Conservation (phyloP, 2,329 filamentous ascomycete genomes). For the Trichocomaceae sp. region DNA sequence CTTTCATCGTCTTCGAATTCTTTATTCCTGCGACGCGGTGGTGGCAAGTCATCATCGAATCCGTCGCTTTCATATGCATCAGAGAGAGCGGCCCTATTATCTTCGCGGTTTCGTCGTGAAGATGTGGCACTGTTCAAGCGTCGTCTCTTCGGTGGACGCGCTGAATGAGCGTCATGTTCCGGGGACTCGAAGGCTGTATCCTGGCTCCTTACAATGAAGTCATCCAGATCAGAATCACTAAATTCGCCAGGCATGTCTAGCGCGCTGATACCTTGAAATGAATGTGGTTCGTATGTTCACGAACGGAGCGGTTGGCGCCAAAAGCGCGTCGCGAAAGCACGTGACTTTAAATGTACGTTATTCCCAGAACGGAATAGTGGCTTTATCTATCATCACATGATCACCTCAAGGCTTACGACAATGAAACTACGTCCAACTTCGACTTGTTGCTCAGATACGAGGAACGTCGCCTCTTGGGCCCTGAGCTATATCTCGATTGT, state of each 20-base stretch:
- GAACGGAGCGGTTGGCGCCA: not conserved
- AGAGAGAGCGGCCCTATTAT: not conserved
- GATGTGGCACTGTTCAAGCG: constrained; percentile 15
- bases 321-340: constrained; percentile 8
- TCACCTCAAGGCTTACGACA: not conserved
- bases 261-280: not conserved
- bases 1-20: constrained; percentile 18
- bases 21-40: constrained; percentile 10
- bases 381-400: not conserved
- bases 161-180: constrained; percentile 12
- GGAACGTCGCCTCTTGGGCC: not conserved
- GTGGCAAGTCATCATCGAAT: constrained; percentile 16
- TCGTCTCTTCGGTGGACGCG: constrained; percentile 30
- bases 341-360: not conserved
- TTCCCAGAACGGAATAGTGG: not conserved
- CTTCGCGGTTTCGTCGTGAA: not conserved
- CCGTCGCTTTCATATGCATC: constrained; percentile 5
- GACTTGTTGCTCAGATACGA: not conserved
- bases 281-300: not conserved
- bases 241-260: constrained; percentile 18
- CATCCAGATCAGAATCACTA: constrained; percentile 21
- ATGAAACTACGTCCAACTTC: not conserved
- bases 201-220: constrained; percentile 20
- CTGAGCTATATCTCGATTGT: not conserved
- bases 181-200: constrained; percentile 10